Base-by-base conservation (phyloP, 495 filamentous ascomycete genomes). In the Aspergillus cavernicola region DNA sequence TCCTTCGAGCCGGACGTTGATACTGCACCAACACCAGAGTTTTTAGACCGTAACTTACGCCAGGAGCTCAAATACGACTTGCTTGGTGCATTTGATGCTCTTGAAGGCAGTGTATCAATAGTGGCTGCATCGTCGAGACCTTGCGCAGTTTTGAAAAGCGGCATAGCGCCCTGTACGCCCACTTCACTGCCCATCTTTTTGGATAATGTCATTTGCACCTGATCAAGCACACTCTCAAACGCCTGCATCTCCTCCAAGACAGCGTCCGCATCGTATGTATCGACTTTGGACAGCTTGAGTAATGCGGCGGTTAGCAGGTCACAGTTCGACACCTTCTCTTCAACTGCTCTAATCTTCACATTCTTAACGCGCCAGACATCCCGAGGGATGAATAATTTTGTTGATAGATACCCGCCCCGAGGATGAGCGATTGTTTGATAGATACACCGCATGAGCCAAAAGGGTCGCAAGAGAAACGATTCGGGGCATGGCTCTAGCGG, bases 331-430 rank as follows among this genome's bases (percentile, higher is more conserved):
- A 97, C 86, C 70, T 98, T 98, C 55, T 98, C 93, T 45, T 98
- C 93, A 13, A 97, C 58, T 31, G 80, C 84, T 69, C 90, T 92
- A 15, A 98, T 72, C 66, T 96, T 97, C 41, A 96, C 90, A 43
- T 89, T 90, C 62, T 93, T 95, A 0, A 97, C 91, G 26, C 82
- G 81, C 93, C 93, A 98, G 11, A 92, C 88, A 58, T 97, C 92
- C 18, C 89, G 80, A 6, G 93, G 95, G 4, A 98, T 77, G 61
- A 97, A 97, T 1, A 97, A 78, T 55, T 89, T 89, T 23, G 84
- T 90, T 24, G 92, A 93, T 15, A 98, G 65, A 65, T 96, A 98
- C 7, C 91, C 93, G 22, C 93, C 93, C 18, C 88, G 85, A 5
- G 92, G 88, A 64, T 97, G 91, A 18, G 86, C 85, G 24, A 97